A percentile compares a stretch with the other conserved stretches of the same genome.
Conservation (phyloP, 768 basidiomycete genomes). For the Podaxis carcinomalis region DNA sequence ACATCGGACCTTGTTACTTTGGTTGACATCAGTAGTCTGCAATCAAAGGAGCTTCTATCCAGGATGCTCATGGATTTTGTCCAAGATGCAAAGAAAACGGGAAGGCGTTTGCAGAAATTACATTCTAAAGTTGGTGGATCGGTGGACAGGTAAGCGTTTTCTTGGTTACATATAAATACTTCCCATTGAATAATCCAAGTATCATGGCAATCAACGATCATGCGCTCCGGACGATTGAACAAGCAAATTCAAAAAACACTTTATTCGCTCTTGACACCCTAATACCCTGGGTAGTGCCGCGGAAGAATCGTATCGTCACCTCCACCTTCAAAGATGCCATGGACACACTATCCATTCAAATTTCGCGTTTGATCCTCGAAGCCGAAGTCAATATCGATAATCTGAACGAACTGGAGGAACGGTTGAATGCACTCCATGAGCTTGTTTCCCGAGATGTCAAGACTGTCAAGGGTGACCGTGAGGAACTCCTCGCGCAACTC, state of each 20-base stretch:
- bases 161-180: background rate
- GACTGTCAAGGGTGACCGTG: constrained; percentile 36
- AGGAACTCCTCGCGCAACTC: constrained; percentile 56
- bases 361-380: constrained; percentile 61
- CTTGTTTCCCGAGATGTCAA: constrained; percentile 56
- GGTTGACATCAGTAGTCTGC: constrained; percentile 60
- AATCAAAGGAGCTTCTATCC: constrained; percentile 53
- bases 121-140: constrained; percentile 67
- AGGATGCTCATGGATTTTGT: constrained; percentile 50
- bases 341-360: constrained; percentile 47
- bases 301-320: constrained; percentile 40
- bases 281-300: constrained; percentile 31
- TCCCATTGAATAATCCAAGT: constrained; percentile 27
- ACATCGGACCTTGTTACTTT: constrained; percentile 62
- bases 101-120: constrained; percentile 56
- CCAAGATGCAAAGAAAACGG: constrained; percentile 55
- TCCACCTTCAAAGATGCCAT: constrained; percentile 61
- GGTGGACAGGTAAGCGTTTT: constrained; percentile 60
- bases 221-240: constrained; percentile 56
- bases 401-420: constrained; percentile 60
- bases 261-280: constrained; percentile 23
- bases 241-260: constrained; percentile 31
- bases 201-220: constrained; percentile 74
- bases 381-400: constrained; percentile 52
- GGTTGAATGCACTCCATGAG: constrained; percentile 52